These are phyloP conservation scores for Parietichytrium sp. DNA, from an alignment of 108 stramenopile genomes.

Conservation along the genomic window DNA sequence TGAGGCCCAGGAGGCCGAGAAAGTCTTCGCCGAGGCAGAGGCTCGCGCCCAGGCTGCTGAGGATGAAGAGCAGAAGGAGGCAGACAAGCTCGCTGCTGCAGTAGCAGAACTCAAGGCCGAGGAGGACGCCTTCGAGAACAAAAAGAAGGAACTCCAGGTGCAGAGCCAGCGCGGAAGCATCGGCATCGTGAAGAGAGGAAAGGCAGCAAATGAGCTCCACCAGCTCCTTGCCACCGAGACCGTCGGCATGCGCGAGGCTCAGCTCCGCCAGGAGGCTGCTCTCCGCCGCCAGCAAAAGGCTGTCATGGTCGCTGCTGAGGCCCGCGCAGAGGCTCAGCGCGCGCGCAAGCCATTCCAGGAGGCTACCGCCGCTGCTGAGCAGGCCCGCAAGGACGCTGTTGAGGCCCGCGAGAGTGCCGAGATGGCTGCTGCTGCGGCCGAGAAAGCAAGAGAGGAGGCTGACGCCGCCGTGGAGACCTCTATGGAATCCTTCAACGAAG, in stretches of 20 bases:
- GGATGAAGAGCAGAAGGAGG: neutral
- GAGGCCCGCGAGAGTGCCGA: neutral
- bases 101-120: slow-evolving; percentile 11
- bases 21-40: slow-evolving; percentile 1
- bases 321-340: slow-evolving; percentile 36
- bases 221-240: slow-evolving; percentile 34
- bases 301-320: neutral
- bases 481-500: neutral
- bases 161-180: neutral
- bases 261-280: slow-evolving; percentile 44
- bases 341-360: slow-evolving; percentile 14
- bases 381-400: slow-evolving; percentile 36
- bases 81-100: slow-evolving; percentile 11
- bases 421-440: neutral
- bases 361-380: slow-evolving; percentile 15
- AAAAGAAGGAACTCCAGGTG: neutral
- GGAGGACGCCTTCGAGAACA: slow-evolving; percentile 20
- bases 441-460: neutral
- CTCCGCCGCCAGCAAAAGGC: slow-evolving; percentile 27
- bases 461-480: neutral
- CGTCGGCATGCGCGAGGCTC: slow-evolving; percentile 6
- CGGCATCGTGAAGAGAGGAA: slow-evolving; percentile 42
- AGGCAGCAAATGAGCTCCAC: slow-evolving; percentile 41
- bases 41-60: slow-evolving; percentile 7
- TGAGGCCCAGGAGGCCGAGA: slow-evolving; percentile 34